phyloP scores from a whole-genome alignment of 73 alveolate genomes.

The Tetrahymena malaccensis region DNA sequence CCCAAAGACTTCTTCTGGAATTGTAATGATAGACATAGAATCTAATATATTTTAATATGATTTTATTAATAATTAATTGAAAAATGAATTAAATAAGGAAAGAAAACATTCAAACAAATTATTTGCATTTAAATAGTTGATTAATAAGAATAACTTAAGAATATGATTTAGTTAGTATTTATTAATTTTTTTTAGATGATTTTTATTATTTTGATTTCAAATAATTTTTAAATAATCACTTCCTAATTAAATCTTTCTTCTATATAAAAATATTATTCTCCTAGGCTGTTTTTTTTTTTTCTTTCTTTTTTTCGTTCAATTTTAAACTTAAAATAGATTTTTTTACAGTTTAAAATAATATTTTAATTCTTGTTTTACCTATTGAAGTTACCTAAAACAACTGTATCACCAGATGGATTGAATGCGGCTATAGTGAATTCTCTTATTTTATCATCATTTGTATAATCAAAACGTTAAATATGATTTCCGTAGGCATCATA shows the following conservation, averaged over 20 bases:
- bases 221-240: too few relatives aligned
- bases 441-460: constrained; percentile 90
- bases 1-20: constrained; percentile 96
- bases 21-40: constrained; percentile 87
- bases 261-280: not conserved
- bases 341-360: too few relatives aligned
- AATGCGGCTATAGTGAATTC: constrained; percentile 96
- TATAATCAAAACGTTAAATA: constrained; percentile 92
- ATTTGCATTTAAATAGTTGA: not conserved
- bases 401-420: constrained; percentile 98
- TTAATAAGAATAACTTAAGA: not conserved
- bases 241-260: not conserved
- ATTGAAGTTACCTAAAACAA: constrained; percentile 97
- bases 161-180: not conserved
- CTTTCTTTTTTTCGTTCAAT: not conserved
- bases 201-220: not conserved
- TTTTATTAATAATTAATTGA: not conserved
- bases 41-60: not conserved
- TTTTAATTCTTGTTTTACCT: constrained; percentile 1
- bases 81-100: not conserved
- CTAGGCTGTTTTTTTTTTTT: not conserved
- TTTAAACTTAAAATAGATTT: too few relatives aligned
- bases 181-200: not conserved
- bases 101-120: too few relatives aligned
- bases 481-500: constrained; percentile 90